Base-by-base conservation (phyloP, 345 rosid species). In the Microthlaspi erraticum region DNA sequence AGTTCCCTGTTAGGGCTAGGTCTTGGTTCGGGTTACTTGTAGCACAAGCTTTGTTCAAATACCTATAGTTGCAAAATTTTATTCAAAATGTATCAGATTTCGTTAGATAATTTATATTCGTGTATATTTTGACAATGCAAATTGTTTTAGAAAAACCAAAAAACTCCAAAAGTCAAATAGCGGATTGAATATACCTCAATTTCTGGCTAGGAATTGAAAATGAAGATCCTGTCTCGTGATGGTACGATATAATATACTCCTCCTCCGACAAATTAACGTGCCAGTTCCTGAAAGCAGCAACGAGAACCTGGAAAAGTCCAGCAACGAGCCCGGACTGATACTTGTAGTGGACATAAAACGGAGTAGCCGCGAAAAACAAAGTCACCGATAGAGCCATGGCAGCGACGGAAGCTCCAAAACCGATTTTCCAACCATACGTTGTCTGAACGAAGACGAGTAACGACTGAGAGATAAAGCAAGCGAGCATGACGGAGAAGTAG, bases 21-120 rank as follows among this genome's bases (percentile, higher is more conserved):
- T 83, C 86, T 64, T 75, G 54, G 18, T 73, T 44, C 1, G 77
- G 77, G 70, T 84, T 68, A 51, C 56, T 74, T 23, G 65, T 68
- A 12, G 61, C 74, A 38, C 90, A 86, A 41, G 90, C 88, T 73
- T 83, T 88, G 51, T 88, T 86, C 43, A 86, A 68, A 66, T 55
- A 77, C 84, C 91, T 84, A 54, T 8, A 64, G 19, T 45, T 5
- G 1, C 3, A 66, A 55, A 46, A 1, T 66, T 20, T 66, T 20
- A 20, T 55, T n/a, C 60, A 6, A 50, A 19, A 70, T 49, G 7
- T 36, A 48, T 16, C 5, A 59, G 48, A 29, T 45, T 10, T 8
- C 39, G 3, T 14, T 8, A 23, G n/a, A 36, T 11, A 54, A 7
- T 11, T 6, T 32, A 0, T 32, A 36, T 36, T 7, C 9, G 8